A percentile compares a stretch with the other conserved stretches of the same genome.
These are phyloP conservation scores for Lumnitzera racemosa DNA, from an alignment of 345 rosid species.

Conservation along the genomic window DNA sequence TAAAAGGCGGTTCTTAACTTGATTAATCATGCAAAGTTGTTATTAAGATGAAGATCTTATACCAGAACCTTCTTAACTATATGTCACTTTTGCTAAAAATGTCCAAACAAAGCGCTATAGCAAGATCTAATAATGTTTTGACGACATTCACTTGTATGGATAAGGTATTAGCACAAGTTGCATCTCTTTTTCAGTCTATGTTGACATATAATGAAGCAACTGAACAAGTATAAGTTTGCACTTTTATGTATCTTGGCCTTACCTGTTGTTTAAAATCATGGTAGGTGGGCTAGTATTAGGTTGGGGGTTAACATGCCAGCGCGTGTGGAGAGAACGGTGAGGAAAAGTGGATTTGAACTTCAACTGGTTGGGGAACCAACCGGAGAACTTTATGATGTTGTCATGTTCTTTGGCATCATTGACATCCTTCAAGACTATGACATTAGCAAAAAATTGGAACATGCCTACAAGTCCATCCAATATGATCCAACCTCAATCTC, in stretches of 20 bases:
- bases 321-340: constrained; percentile 59
- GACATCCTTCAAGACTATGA: constrained; percentile 93
- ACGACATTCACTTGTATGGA: no score
- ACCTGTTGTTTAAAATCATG: background rate
- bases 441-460: constrained; percentile 89
- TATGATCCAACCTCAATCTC: constrained; percentile 81
- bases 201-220: no score
- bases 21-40: background rate
- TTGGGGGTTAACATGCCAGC: constrained; percentile 79
- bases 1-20: constrained; percentile 1
- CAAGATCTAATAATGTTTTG: no score
- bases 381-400: constrained; percentile 67
- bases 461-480: constrained; percentile 78
- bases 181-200: no score
- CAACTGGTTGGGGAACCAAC: constrained; percentile 74
- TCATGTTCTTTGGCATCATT: constrained; percentile 78
- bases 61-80: background rate
- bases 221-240: no score
- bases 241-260: no score
- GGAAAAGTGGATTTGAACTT: constrained; percentile 43
- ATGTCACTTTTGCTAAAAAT: background rate
- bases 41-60: background rate
- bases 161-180: no score
- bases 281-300: constrained; percentile 76
- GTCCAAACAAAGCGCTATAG: no score